Evolutionary conservation across 805 yeast species (phyloP), one percentile per base, ranked within the genome.

Genomic region (Yarrowia divulgata): DNA sequence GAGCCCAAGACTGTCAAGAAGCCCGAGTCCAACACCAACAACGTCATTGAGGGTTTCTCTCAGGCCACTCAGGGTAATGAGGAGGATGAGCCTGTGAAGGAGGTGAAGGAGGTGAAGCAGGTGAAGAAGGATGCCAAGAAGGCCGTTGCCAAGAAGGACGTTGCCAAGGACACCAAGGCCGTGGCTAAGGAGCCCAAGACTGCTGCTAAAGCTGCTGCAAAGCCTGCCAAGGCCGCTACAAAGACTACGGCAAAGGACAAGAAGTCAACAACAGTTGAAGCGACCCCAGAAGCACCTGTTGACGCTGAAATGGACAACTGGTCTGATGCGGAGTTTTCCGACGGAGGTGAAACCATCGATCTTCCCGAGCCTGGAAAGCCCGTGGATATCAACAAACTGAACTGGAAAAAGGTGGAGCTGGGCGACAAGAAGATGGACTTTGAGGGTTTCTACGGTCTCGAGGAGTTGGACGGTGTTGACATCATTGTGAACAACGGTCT

Each of bases 381-480:
- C 7, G 71, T 71, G 29, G 45, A 63, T 32, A 55, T 73, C 40
- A 72, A 78, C 55, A 75, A 76, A 19, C 70, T 79, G 55, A 57
- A 72, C 9, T 94, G 99, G 99, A 90, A 89, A 72, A 76, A 88
- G 2, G 97, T 93, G 8, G 90, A 88, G 1, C 84, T 93, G 67
- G 94, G 96, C 5, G 94, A 91, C 72, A 88, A 91, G 34, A 79
- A 91, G 63, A 97, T 88, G 71, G 97, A 92, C 77, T 91, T 90
- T 75, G 93, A 90, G 72, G 97, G 97, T 0, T 89, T 93, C 74
- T 92, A 88, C 77, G 99, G 98, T 0, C 80, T 95, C 43, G 99
- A 94, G 77, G 98, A 94, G 77, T 84, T 95, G 64, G 97, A 92
- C 69, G 98, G 97, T 54, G 98, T 94, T 42, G 93, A 85, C 74